Evolutionary conservation across 495 filamentous ascomycete genomes (phyloP).

Genomic region (Neurospora discreta): DNA sequence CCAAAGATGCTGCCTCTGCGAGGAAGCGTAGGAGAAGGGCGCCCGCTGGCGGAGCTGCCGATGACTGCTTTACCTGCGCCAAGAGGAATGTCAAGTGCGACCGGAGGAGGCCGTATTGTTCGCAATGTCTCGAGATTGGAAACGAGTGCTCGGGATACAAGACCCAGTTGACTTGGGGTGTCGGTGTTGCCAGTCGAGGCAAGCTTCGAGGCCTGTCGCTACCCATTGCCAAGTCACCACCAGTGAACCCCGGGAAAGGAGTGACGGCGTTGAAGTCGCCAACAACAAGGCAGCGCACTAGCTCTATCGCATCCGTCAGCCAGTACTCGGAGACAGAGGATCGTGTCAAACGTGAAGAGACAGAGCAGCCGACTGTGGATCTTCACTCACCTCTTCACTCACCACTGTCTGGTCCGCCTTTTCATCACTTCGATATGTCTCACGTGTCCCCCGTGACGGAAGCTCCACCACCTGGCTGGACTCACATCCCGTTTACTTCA

Average conservation of each 20-base stretch:
- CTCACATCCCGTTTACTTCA: constrained; percentile 21
- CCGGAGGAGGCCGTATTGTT: constrained; percentile 86
- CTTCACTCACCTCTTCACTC: constrained; percentile 1
- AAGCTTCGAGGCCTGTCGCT: constrained; percentile 85
- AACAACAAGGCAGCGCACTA: constrained; percentile 25
- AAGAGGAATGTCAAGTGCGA: constrained; percentile 80
- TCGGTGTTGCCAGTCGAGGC: constrained; percentile 91
- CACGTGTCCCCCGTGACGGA: constrained; percentile 25
- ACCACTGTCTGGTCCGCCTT: constrained; percentile 15
- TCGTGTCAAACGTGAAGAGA: constrained; percentile 8
- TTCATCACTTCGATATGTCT: constrained; percentile 28
- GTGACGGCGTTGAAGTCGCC: constrained; percentile 17
- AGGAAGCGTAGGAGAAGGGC: constrained; percentile 83
- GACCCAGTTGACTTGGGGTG: constrained; percentile 94
- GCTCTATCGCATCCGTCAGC: constrained; percentile 22
- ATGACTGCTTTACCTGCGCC: constrained; percentile 92
- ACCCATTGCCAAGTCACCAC: constrained; percentile 67
- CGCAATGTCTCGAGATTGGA: constrained; percentile 81
- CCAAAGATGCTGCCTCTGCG: constrained; percentile 33
- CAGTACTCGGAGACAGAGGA: constrained; percentile 31
- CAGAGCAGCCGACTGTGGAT: constrained; percentile 9
- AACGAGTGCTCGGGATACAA: constrained; percentile 96
- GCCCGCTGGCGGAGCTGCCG: constrained; percentile 76
- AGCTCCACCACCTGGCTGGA: constrained; percentile 21
- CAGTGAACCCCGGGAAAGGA: constrained; percentile 40